phyloP scores from a whole-genome alignment of 2,329 filamentous ascomycete genomes.

The Pseudogymnoascus sp. region DNA sequence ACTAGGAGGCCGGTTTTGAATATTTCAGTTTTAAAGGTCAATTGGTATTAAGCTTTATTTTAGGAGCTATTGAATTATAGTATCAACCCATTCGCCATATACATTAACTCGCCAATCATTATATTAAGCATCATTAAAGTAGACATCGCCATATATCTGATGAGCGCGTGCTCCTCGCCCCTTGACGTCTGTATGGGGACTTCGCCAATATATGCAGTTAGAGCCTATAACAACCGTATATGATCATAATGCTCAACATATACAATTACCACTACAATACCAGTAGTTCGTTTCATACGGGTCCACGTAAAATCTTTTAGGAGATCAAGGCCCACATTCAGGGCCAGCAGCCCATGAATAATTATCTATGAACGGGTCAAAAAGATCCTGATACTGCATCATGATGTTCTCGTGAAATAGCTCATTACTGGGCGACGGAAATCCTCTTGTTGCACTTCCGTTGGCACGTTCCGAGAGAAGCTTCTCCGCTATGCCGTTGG shows the following conservation, averaged over 20 bases:
- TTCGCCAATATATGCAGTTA: background rate
- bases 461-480: constrained; percentile 20
- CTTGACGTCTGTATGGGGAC: background rate
- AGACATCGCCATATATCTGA: background rate
- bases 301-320: background rate
- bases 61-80: background rate
- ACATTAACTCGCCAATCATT: background rate
- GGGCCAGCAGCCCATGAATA: background rate
- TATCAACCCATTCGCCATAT: background rate
- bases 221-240: background rate
- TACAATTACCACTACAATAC: background rate
- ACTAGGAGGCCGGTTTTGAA: background rate
- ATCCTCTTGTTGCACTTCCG: constrained; percentile 16
- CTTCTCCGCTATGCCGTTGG: constrained; percentile 24
- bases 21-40: background rate
- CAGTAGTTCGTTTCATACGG: background rate
- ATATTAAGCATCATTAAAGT: background rate
- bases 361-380: constrained; percentile 17
- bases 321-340: background rate
- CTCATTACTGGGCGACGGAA: constrained; percentile 17
- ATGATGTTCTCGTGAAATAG: constrained; percentile 21
- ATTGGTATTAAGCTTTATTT: background rate
- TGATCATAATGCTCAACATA: background rate
- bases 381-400: constrained; percentile 21
- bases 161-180: background rate